Conservation (phyloP, 2,329 filamentous ascomycete genomes). For the Zymoseptoria brevis region DNA sequence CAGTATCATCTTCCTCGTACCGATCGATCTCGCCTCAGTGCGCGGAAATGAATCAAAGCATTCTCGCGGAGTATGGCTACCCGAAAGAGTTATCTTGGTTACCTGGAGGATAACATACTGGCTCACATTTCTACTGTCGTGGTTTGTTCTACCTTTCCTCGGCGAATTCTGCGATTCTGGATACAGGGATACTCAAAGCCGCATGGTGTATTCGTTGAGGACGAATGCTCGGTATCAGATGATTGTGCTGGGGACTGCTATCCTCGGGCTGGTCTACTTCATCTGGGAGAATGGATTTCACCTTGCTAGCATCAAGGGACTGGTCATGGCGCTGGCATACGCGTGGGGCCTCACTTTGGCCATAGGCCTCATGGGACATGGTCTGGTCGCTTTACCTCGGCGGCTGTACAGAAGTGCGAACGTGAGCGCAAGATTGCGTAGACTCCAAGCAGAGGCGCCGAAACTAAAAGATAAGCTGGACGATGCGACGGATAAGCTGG, state of each 20-base stretch:
- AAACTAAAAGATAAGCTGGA: slow-evolving; percentile 79
- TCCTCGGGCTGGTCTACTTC: slow-evolving; percentile 73
- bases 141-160: slow-evolving; percentile 89
- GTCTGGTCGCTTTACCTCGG: slow-evolving; percentile 82
- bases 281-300: slow-evolving; percentile 69
- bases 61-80: slow-evolving; percentile 78
- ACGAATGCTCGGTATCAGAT: slow-evolving; percentile 84
- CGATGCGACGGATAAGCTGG: slow-evolving; percentile 70
- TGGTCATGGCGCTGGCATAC: slow-evolving; percentile 90
- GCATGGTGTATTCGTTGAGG: slow-evolving; percentile 75
- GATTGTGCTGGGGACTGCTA: slow-evolving; percentile 62
- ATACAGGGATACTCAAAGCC: slow-evolving; percentile 75
- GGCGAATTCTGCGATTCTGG: slow-evolving; percentile 93
- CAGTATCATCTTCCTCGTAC: slow-evolving; percentile 83
- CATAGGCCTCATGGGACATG: slow-evolving; percentile 97
- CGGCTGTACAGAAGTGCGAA: slow-evolving; percentile 72
- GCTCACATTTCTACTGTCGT: slow-evolving; percentile 91
- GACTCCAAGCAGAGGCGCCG: slow-evolving; percentile 71
- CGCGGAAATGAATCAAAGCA: slow-evolving; percentile 33
- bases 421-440: slow-evolving; percentile 62
- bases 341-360: slow-evolving; percentile 86
- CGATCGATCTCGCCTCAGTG: slow-evolving; percentile 87
- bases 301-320: slow-evolving; percentile 64
- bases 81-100: slow-evolving; percentile 67
- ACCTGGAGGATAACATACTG: slow-evolving; percentile 95